Evolutionary conservation across 805 yeast genomes (phyloP), one percentile per base, ranked within the genome.

Genomic region (Starmerella bacillaris): DNA sequence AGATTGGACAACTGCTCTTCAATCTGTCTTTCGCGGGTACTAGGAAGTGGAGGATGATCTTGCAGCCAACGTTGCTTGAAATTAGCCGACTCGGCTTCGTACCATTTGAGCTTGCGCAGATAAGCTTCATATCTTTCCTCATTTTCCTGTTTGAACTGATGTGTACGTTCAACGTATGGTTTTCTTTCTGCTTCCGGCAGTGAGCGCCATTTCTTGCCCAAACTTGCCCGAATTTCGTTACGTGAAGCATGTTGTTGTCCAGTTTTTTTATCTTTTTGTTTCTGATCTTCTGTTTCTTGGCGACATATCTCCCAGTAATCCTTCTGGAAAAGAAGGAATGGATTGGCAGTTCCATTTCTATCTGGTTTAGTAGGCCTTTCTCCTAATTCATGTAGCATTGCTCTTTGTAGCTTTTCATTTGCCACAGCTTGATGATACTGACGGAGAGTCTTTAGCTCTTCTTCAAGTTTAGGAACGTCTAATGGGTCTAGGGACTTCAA

Each of bases 241-340:
- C 61, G 51, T 4, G 59, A 44, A 2, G 62, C 62, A 29, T 54
- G 59, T 4, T 29, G 37, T 6, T 26, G 34, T 4, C 53, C 54
- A 1, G 50, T 43, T 7, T 44, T 36, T 21, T 42, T 41, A 15
- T 47, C 48, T 12, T 42, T 39, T 30, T 50, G 57, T 35, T 54
- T 53, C 24, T 41, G 43, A 17, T 42, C 43, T 33, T 59, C 62
- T 3, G 61, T 52, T 30, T 51, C 55, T 21, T 47, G 43, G 15
- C 61, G 50, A 35, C 62, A 54, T 16, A 49, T 48, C 6, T 58
- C 61, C 64, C 64, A 59, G 39, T 55, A 56, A 26, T 55, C 58
- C 35, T 59, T 59, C 35, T 59, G 64, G 41, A 56, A 59, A 4
- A 59, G 47, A 24, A 59, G 38, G 33, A 57, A 59, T 17, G 64